Evolutionary conservation across 176 grass and related monocot genomes (phyloP), one percentile per base, ranked within the genome.

Genomic region (Luzula sylvatica): DNA sequence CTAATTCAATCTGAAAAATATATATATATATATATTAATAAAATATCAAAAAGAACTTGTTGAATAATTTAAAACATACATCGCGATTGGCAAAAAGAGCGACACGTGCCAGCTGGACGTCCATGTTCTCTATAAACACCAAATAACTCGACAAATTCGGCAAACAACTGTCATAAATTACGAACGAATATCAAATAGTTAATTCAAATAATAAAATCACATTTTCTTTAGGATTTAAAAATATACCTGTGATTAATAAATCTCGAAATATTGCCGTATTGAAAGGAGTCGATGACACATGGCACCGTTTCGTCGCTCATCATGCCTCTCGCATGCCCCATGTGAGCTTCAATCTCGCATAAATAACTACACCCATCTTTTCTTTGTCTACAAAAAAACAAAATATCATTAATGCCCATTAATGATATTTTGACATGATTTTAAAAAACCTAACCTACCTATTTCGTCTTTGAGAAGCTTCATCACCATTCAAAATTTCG

Each of bases 241-340:
- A 47, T 48, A 50, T 74, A 96, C 92, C 92, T 96, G 73, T 96
- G 92, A 68, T 98, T 90, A 68, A 98, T 98, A 78, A 90, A 98
- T 20, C 85, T 74, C n/a, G 85, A 78, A 9, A 90, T 72, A 72
- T 98, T 98, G 24, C 78, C 81, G 68, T 79, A 86, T 69, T 75
- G 82, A 23, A 67, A 71, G 38, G 92, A 74, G 82, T 98, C 92
- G 61, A 90, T 89, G 61, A 67, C 64, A 76, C 67, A 86, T 19
- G 46, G 32, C 3, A 60, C 35, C 35, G 46, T 56, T 28, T 82
- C 85, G 45, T 57, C 63, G 49, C 65, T 73, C 42, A 55, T 60
- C 58, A 55, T 55, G 75, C 60, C 62, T 35, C 9, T 35, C 46
- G 67, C 58, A 60, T 67, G 46, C 42, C 88, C 78, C 58, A 90